phyloP scores from a whole-genome alignment of 805 yeast species.

The Middelhovenomyces tepae region DNA sequence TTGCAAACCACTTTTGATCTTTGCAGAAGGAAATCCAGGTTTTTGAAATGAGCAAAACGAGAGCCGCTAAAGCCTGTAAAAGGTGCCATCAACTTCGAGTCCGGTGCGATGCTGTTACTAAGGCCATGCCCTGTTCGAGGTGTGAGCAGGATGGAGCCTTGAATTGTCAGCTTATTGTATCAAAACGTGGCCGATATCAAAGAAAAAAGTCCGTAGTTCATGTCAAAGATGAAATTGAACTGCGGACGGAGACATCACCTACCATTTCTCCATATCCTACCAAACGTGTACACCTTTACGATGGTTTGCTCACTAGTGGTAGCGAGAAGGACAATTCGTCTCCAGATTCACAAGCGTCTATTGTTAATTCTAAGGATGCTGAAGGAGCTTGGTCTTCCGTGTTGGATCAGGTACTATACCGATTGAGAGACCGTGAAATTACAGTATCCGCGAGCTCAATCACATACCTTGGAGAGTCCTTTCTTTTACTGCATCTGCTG shows the following conservation, averaged over 20 bases:
- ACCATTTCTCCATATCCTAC: too few relatives aligned
- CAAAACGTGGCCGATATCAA: conserved; percentile 3
- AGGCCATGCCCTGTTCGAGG: conserved; percentile 11
- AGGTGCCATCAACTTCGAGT: conserved; percentile 8
- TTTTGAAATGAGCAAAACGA: too few relatives aligned
- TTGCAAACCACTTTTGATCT: too few relatives aligned
- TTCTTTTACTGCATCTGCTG: conserved; percentile 9
- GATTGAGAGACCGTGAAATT: background rate
- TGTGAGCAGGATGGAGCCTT: conserved; percentile 3
- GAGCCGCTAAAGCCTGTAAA: conserved; percentile 8
- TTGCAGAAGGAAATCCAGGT: too few relatives aligned
- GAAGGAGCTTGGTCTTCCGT: conserved; percentile 8
- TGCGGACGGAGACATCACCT: too few relatives aligned
- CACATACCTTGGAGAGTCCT: conserved; percentile 11
- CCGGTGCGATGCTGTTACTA: conserved; percentile 8
- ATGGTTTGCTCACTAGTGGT: background rate
- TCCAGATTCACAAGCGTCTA: background rate
- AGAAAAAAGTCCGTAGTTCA: background rate
- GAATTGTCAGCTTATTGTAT: conserved; percentile 6
- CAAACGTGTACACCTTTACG: too few relatives aligned
- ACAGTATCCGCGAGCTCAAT: conserved; percentile 4
- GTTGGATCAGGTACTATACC: conserved; percentile 2
- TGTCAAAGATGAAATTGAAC: too few relatives aligned
- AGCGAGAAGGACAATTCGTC: background rate
- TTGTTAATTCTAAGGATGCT: background rate